Conservation (phyloP, 257 asterid species). For the Mentha longifolia region DNA sequence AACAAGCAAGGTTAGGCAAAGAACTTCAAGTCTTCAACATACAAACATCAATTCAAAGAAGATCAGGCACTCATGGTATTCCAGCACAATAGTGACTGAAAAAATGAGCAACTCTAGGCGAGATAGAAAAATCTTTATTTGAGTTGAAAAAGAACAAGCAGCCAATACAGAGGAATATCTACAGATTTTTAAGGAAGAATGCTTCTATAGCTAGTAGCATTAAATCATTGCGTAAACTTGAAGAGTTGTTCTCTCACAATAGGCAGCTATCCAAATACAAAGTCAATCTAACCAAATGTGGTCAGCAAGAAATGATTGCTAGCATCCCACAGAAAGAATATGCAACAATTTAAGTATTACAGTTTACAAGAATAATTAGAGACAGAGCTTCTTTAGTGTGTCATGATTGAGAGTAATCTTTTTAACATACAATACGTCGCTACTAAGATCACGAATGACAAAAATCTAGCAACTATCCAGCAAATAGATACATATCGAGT, state of each 20-base stretch:
- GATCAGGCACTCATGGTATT: neutral
- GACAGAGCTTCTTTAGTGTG: neutral
- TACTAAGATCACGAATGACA: neutral
- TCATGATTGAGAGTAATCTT: slow-evolving; percentile 5
- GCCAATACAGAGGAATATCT: neutral
- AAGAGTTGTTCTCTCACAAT: neutral
- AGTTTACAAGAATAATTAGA: neutral
- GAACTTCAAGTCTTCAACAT: neutral
- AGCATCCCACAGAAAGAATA: neutral
- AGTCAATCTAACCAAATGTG: neutral
- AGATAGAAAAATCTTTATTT: neutral
- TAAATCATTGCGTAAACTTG: neutral
- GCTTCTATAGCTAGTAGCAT: slow-evolving; percentile 7
- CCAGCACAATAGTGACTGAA: neutral
- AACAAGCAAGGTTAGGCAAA: slow-evolving; percentile 1
- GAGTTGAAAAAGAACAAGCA: neutral
- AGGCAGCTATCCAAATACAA: neutral
- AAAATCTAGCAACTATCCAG: slow-evolving; percentile 8
- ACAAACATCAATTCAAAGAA: slow-evolving; percentile 3
- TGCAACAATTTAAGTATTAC: neutral
- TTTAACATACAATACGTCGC: neutral
- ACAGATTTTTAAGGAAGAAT: neutral
- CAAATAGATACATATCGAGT: neutral
- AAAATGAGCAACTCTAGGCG: neutral
- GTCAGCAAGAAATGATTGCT: neutral